Base-by-base conservation (phyloP, 2,329 filamentous ascomycete genomes). In the Lasiodiplodia gonubiensis region DNA sequence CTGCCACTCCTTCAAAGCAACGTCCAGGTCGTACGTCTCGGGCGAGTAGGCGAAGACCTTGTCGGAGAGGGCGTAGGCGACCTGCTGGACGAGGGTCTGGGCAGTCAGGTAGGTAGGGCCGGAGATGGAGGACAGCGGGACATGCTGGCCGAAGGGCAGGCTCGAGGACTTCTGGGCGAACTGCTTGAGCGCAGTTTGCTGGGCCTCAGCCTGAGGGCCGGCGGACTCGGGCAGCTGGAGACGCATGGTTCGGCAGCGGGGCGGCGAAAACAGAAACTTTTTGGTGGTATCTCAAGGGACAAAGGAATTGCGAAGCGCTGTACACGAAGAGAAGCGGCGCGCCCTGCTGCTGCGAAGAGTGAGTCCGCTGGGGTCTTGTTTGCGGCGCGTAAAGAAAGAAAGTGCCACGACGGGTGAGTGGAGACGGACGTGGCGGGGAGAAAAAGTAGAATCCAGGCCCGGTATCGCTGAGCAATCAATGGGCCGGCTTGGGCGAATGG, bases 41-140 rank as follows among this genome's bases (percentile, higher is more conserved):
- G 94, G 93, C 2, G 94, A 98, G 84, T 97, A 98, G 67, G 94
- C 92, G 83, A 97, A 99, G 82, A 98, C 89, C 85, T 97, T 97
- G 85, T 98, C 94, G 67, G 94, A 98, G 69, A 99, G 86, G 70
- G 92, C 88, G 82, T 97, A 99, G 69, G 94, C 93, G 71, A 98
- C 91, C 81, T 99, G 95, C 83, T 99, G 95, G 71, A 98, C 91
- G 67, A 99, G 88, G 25, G 93, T 89, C 82, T 99, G 95, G 35
- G 93, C 92, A 49, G 94, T 98, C 69, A 94, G 87, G 81, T 99
- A 99, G 67, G 92, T 95, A 72, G 94, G 92, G 18, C 94, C 95
- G 69, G 87, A 89, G 79, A 98, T 92, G 68, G 83, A 83, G 66
- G 81, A 80, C 68, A 88, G 79, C 39, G 82, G 71, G 67, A 86